Evolutionary conservation across 2,329 filamentous ascomycete genomes (phyloP).

Genomic region (Fusarium agapanthi): DNA sequence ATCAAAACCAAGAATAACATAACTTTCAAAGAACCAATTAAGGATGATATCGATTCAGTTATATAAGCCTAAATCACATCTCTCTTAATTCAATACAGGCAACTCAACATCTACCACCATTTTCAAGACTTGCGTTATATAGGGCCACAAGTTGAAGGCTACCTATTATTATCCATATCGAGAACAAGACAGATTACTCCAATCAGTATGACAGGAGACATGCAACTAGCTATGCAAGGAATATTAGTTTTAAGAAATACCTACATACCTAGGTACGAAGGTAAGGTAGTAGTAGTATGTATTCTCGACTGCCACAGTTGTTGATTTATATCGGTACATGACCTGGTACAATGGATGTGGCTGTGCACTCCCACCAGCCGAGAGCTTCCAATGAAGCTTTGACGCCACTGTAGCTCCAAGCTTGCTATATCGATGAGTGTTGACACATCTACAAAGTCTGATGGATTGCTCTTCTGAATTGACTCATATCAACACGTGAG

Average conservation of each 20-base stretch:
- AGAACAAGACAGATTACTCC: not conserved
- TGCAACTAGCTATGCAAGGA: not conserved
- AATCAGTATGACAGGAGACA: not conserved
- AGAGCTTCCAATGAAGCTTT: constrained; percentile 4
- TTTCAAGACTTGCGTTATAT: not conserved
- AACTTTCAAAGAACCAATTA: not conserved
- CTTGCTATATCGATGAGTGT: not conserved
- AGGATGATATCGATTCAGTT: no score
- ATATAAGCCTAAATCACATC: not conserved
- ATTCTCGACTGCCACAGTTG: not conserved
- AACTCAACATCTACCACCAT: not conserved
- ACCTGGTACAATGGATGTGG: constrained; percentile 4
- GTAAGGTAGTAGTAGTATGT: not conserved
- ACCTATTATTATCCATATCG: not conserved
- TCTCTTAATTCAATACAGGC: not conserved
- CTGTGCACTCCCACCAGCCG: not conserved
- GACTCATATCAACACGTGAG: constrained; percentile 3
- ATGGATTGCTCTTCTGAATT: not conserved
- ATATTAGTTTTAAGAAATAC: not conserved
- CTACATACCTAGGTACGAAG: not conserved
- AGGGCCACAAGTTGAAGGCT: not conserved
- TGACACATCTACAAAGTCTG: not conserved
- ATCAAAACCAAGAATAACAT: not conserved
- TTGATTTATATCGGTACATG: not conserved
- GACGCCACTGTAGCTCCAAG: constrained; percentile 19